Base-by-base conservation (phyloP, 1,284 basidiomycete species). In the Taiwanofungus camphoratus region DNA sequence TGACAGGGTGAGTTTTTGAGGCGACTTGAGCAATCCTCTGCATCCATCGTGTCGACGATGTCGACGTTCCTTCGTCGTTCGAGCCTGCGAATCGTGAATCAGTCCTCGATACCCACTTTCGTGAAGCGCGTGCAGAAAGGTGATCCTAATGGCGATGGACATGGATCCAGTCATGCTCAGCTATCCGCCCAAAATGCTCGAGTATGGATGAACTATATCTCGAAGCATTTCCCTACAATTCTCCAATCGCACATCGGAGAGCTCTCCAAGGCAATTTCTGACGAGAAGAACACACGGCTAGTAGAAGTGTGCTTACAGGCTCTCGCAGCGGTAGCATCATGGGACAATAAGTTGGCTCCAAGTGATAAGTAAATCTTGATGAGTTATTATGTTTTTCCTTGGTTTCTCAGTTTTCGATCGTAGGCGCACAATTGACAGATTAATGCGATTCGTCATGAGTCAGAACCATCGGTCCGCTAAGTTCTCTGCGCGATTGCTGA, bases 41-140 rank as follows among this genome's bases (percentile, higher is more conserved):
- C 85, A 1, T 64, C 72, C 18, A 70, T 85, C 23, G 61, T 82
- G 1, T 63, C 76, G 0, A 96, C 92, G 0, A 80, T 97, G 70
- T 66, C 70, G 0, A 67, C 69, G n/a, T 66, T 97, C 51, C 64
- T 96, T 34, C 85, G 86, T 21, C 76, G 80, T 20, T 79, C 80
- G 2, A 79, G 76, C 27, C 80, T 87, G 48, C 78, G 82, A 39
- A 71, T 94, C 46, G 56, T 95, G 56, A 96, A 96, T 59, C 79
- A 85, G 36, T 91, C 92, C 0, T 87, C 87, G 1, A 76, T 99
- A 16, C 82, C 92, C 0, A 83, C 83, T 0, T 73, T 99, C 29
- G 61, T 88, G 43, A 77, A 82, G 54, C 77, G 80, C 7, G 57
- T 92, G 2, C 75, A 80, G 46, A 74, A 73, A 45, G 65, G 65